phyloP scores from a whole-genome alignment of 495 filamentous ascomycete species.

The Neurospora africana region DNA sequence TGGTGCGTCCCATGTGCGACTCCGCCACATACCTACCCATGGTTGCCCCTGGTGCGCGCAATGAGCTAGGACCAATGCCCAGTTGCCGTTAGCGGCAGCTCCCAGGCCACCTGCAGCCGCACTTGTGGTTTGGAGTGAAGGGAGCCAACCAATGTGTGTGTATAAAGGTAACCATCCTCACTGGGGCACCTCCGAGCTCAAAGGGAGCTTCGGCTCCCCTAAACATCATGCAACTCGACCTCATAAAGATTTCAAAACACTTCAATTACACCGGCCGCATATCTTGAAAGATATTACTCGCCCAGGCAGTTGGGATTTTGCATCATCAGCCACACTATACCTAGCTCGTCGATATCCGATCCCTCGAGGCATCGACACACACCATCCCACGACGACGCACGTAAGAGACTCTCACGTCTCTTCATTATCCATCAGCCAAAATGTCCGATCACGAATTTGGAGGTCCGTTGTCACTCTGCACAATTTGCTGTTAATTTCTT shows the following conservation, averaged over 20 bases:
- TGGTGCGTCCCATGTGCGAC: neutral
- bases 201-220: conserved; percentile 4
- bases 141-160: neutral
- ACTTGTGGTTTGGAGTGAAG: neutral
- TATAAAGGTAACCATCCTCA: conserved; percentile 10
- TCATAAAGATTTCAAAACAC: neutral
- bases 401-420: neutral
- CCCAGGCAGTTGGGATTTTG: neutral
- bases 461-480: conserved; percentile 38
- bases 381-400: neutral
- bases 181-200: neutral
- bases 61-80: neutral
- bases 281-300: neutral
- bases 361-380: neutral
- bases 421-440: conserved; percentile 12
- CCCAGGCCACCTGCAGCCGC: neutral
- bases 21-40: conserved; percentile 1
- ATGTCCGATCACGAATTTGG: conserved; percentile 93
- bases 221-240: conserved; percentile 8
- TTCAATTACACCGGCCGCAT: neutral
- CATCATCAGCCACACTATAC: neutral
- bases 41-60: neutral
- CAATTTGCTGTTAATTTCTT: conserved; percentile 14
- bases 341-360: neutral
- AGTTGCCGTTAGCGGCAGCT: neutral